Evolutionary conservation across 1,284 basidiomycete genomes (phyloP).

Genomic region (Ustilago tritici): DNA sequence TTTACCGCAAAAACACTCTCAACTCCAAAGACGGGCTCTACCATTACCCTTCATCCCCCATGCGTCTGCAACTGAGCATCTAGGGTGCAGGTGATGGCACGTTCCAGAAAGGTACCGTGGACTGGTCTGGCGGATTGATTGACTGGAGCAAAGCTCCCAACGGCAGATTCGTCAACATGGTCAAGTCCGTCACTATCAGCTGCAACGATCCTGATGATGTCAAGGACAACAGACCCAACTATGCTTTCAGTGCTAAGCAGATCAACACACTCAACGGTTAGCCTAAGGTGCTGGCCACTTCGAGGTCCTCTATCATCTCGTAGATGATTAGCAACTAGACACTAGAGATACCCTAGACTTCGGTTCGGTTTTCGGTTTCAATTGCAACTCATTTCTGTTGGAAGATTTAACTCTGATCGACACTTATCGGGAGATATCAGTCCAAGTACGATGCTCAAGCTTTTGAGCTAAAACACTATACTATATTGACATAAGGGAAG

Average conservation of each 20-base stretch:
- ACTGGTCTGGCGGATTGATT: conserved; percentile 57
- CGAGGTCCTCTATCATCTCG: conserved; percentile 24
- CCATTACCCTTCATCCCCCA: conserved; percentile 53
- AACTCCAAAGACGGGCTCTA: conserved; percentile 32
- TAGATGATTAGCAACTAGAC: conserved; percentile 1
- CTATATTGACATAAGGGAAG: no score
- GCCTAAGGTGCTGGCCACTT: conserved; percentile 29
- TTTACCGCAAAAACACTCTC: conserved; percentile 42
- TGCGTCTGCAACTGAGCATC: conserved; percentile 52
- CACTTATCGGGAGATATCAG: no score
- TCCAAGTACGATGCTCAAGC: no score
- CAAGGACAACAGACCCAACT: conserved; percentile 25
- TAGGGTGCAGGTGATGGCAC: conserved; percentile 56
- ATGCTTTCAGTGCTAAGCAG: conserved; percentile 31
- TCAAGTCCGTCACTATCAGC: conserved; percentile 38
- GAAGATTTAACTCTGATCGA: no score
- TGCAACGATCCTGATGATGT: conserved; percentile 46
- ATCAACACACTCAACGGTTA: conserved; percentile 34
- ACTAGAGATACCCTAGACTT: background rate
- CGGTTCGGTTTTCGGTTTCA: conserved; percentile 20
- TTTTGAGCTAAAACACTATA: no score
- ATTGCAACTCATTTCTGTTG: background rate
- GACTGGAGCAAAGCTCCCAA: conserved; percentile 49
- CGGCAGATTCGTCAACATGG: conserved; percentile 38
- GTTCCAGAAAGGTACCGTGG: conserved; percentile 35